Evolutionary conservation across 129 eudicot species (phyloP).

Genomic region (Artemisia annua): DNA sequence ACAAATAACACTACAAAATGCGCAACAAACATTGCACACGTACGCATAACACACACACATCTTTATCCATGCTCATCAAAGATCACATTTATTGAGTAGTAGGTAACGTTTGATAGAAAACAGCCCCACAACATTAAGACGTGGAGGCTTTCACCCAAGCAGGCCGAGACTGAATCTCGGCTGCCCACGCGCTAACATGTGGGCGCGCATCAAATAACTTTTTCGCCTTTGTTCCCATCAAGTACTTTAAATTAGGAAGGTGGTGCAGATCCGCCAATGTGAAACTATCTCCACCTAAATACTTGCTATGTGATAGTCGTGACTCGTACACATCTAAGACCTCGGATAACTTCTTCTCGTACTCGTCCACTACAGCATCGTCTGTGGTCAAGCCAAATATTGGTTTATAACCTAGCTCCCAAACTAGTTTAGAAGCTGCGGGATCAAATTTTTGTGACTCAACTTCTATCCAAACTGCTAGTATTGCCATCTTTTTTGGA

Average conservation of each 20-base stretch:
- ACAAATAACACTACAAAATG: no score
- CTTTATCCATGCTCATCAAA: background rate
- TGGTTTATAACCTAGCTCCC: no score
- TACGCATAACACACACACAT: background rate
- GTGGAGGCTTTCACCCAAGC: conserved; percentile 22
- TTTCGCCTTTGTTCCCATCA: conserved; percentile 33
- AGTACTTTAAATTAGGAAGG: conserved; percentile 22
- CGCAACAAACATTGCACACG: background rate
- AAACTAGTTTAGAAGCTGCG: no score
- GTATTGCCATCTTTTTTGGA: no score
- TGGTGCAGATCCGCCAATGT: conserved; percentile 58
- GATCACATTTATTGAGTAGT: background rate
- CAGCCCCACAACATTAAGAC: background rate
- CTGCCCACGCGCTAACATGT: conserved; percentile 31
- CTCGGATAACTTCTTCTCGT: conserved; percentile 34
- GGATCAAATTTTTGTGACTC: no score
- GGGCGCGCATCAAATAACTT: conserved; percentile 33
- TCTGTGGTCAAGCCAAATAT: no score
- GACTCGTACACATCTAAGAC: conserved; percentile 54
- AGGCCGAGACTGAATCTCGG: conserved; percentile 28
- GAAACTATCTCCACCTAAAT: conserved; percentile 51
- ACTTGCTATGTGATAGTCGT: conserved; percentile 45
- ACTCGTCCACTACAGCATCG: no score
- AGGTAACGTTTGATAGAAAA: background rate
- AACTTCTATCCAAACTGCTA: no score